Evolutionary conservation across 2,329 filamentous ascomycete species (phyloP).

Genomic region (Fusarium sp.): DNA sequence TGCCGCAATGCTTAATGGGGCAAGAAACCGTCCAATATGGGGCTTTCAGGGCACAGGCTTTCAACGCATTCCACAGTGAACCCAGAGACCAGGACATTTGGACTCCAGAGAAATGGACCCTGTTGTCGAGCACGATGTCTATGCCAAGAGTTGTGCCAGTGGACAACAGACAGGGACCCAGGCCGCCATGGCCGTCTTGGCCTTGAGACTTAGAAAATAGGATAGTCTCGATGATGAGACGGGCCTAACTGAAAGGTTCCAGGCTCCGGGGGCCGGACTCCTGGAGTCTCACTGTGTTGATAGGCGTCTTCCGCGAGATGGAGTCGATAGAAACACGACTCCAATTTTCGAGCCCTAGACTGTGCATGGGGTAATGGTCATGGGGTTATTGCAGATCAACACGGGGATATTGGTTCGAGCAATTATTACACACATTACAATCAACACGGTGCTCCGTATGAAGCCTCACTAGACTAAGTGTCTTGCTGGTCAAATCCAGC

Average conservation of each 20-base stretch:
- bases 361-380: slow-evolving; percentile 18
- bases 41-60: slow-evolving; percentile 2
- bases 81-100: slow-evolving; percentile 17
- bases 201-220: slow-evolving; percentile 4
- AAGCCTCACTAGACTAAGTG: slow-evolving; percentile 13
- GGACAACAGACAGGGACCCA: background rate
- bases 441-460: slow-evolving; percentile 6
- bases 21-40: slow-evolving; percentile 7
- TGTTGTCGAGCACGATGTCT: background rate
- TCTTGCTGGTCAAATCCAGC: background rate
- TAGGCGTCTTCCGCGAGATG: slow-evolving; percentile 2
- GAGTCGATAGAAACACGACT: slow-evolving; percentile 19
- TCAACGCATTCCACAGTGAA: slow-evolving; percentile 37
- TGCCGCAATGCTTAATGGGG: slow-evolving; percentile 4
- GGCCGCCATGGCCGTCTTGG: slow-evolving; percentile 7
- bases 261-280: slow-evolving; percentile 19
- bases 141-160: slow-evolving; percentile 20
- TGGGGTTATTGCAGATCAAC: slow-evolving; percentile 23
- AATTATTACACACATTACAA: slow-evolving; percentile 6
- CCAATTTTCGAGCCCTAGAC: slow-evolving; percentile 7
- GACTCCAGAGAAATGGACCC: slow-evolving; percentile 14
- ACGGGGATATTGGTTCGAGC: slow-evolving; percentile 16
- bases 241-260: slow-evolving; percentile 16
- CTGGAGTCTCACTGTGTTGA: slow-evolving; percentile 7
- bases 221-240: slow-evolving; percentile 14